phyloP scores from a whole-genome alignment of 345 rosid species.

The Eucalyptus cloeziana region DNA sequence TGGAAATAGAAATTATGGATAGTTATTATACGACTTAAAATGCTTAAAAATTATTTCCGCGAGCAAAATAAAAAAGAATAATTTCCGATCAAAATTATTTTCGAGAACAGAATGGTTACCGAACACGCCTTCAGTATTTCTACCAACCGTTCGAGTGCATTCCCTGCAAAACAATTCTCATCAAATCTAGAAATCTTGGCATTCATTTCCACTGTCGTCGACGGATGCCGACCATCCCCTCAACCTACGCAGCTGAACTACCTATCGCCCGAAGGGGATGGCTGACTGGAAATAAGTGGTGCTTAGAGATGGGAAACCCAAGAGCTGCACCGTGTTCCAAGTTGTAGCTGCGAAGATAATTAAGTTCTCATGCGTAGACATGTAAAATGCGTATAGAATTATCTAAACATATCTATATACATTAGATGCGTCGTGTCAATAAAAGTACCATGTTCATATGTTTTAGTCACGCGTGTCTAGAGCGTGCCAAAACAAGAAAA shows the following conservation, averaged over 20 bases:
- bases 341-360: not conserved
- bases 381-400: not conserved
- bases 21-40: too few relatives aligned
- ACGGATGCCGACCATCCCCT: not conserved
- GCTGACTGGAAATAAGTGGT: not conserved
- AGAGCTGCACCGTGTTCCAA: not conserved
- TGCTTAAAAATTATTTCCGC: accelerated
- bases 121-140: constrained; percentile 21
- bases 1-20: too few relatives aligned
- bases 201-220: not conserved
- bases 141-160: constrained; percentile 28
- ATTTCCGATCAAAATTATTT: too few relatives aligned
- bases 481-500: not conserved
- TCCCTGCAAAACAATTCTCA: constrained; percentile 40
- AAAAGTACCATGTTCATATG: not conserved
- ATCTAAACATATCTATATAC: not conserved
- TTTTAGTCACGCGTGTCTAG: not conserved
- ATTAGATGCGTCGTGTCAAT: accelerated
- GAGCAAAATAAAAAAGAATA: too few relatives aligned
- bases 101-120: accelerated
- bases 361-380: not conserved
- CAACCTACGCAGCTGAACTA: not conserved
- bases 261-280: not conserved
- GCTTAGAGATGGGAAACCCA: not conserved
- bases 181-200: constrained; percentile 57